Base-by-base conservation (phyloP, 2,329 filamentous ascomycete species). In the Tricladium varicosporioides region DNA sequence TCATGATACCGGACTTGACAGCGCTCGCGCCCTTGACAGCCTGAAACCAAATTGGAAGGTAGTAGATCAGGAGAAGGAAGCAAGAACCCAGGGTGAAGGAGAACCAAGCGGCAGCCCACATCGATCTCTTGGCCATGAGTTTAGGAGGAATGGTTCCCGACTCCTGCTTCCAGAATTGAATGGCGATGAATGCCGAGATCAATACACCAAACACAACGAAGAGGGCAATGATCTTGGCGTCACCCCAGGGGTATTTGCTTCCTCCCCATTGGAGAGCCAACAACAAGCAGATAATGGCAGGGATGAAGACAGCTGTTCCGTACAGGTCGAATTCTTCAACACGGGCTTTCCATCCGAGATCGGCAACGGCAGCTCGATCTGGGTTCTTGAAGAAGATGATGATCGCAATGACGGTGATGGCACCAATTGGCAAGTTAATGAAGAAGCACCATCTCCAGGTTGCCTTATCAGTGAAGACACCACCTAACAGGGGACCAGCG, bases 11-110 rank as follows among this genome's bases (percentile, higher is more conserved):
- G 15, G 48, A 58, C 10, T 65, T 45, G 65, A 62, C 58, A 5
- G 63, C 58, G 46, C 45, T 56, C 2, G 60, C 66, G 7, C 73
- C 75, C 1, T 71, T 70, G 45, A 66, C 58, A 5, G 68, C 69
- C 67, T 81, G 76, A 65, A 81, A 79, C 71, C 77, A 80, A 58
- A 80, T 70, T 2, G 78, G 77, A 14, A 79, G 67, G 57, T 77
- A 78, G 66, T 75, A 77, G 4, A 58, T 32, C 4, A 76, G 67
- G 2, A 73, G 66, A 1, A 78, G 61, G 51, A 79, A 74, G 36
- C 75, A 74, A 8, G 73, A 66, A 3, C 72, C 70, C 18, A 75
- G 33, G 5, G 48, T 36, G 27, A 58, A 58, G 14, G 56, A 48
- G 36, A 48, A 58, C 52, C 52, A 55, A 15, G 52, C 16, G 13